Percentiles rank a stretch among this genome's conserved stretches.
These are phyloP conservation scores for Rossbeevera mucosa DNA, from an alignment of 768 basidiomycete species.

Conservation along the genomic window DNA sequence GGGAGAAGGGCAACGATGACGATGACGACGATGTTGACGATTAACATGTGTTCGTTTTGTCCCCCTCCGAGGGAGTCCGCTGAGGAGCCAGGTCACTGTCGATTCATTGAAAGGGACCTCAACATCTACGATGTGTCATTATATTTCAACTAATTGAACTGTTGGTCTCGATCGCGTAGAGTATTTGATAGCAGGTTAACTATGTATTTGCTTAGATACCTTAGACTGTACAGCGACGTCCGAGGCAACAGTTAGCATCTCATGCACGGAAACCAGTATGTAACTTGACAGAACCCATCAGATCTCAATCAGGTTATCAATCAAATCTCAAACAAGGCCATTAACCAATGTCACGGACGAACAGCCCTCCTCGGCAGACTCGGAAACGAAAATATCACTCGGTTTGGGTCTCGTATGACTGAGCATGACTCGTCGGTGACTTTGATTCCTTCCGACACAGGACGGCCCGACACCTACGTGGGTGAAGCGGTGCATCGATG, in stretches of 20 bases:
- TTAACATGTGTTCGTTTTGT: constrained; percentile 14
- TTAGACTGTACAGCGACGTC: constrained; percentile 3
- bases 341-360: constrained; percentile 20
- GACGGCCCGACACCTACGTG: constrained; percentile 61
- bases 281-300: neutral
- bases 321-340: neutral
- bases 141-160: constrained; percentile 27
- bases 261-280: neutral
- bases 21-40: constrained; percentile 48
- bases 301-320: neutral
- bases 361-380: constrained; percentile 12
- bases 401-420: constrained; percentile 29
- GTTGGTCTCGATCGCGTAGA: constrained; percentile 3
- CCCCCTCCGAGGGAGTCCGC: neutral
- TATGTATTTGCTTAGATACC: constrained; percentile 19
- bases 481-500: constrained; percentile 63
- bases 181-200: constrained; percentile 8
- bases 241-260: neutral
- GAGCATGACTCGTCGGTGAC: neutral
- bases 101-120: neutral
- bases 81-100: neutral
- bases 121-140: constrained; percentile 14
- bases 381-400: constrained; percentile 50
- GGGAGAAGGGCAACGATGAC: constrained; percentile 47
- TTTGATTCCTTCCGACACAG: constrained; percentile 31